A percentile compares a stretch with the other conserved stretches of the same genome.
Evolutionary conservation across 129 eudicot genomes (phyloP).

Genomic region (Pittosporum tobira): DNA sequence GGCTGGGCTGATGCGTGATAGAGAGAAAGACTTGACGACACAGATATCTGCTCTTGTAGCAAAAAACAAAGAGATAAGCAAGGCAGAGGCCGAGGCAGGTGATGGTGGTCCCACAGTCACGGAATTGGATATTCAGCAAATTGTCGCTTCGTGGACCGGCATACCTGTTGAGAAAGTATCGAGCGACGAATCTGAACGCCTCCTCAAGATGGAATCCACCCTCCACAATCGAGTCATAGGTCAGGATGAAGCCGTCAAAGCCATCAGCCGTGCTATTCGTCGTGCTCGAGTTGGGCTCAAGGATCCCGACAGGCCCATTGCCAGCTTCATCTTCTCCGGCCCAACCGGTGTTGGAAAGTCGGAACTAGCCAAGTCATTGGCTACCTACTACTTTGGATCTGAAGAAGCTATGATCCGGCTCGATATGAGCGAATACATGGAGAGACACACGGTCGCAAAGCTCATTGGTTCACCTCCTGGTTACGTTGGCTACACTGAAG

Average conservation of each 20-base stretch:
- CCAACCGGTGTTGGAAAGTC: conserved; percentile 96
- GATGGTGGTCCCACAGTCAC: conserved; percentile 77
- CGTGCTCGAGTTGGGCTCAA: conserved; percentile 91
- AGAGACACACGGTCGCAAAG: conserved; percentile 84
- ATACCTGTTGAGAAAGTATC: conserved; percentile 86
- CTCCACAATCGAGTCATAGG: conserved; percentile 72
- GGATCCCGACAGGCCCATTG: conserved; percentile 83
- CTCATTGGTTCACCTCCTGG: conserved; percentile 96
- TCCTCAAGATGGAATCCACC: conserved; percentile 87
- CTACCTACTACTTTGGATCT: conserved; percentile 89
- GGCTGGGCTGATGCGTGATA: conserved; percentile 84
- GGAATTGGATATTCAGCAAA: conserved; percentile 76
- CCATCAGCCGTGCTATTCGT: conserved; percentile 88
- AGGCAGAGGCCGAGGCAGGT: conserved; percentile 79
- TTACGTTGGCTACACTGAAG: conserved; percentile 84
- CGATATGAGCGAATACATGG: conserved; percentile 95
- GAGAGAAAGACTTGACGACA: conserved; percentile 81
- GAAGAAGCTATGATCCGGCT: conserved; percentile 93
- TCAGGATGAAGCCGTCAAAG: conserved; percentile 83
- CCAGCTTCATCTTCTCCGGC: conserved; percentile 86
- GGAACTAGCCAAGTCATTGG: conserved; percentile 73
- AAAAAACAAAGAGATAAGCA: conserved; percentile 71
- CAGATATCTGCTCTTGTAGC: conserved; percentile 63
- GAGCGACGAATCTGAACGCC: conserved; percentile 85
- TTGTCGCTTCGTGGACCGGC: conserved; percentile 86